Percentiles rank a stretch among this genome's conserved stretches.
Evolutionary conservation across 2,329 filamentous ascomycete species (phyloP).

Genomic region (Knoxdaviesia capensis): DNA sequence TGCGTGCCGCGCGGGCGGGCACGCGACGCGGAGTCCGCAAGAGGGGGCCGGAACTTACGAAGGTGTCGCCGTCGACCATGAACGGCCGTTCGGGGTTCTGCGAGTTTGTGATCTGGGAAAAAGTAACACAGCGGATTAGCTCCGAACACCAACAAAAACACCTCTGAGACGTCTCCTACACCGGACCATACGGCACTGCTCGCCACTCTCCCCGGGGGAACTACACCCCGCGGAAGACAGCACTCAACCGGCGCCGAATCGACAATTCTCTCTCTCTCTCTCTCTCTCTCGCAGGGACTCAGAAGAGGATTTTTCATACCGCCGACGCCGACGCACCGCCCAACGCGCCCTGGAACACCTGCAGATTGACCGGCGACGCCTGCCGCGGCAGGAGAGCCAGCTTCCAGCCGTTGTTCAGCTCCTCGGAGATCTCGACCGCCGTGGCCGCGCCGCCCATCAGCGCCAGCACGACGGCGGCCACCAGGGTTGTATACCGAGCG

Average conservation of each 20-base stretch:
- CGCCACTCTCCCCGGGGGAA: no score
- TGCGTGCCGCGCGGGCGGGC: background rate
- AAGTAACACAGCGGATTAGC: no score
- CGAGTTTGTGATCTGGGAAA: constrained; percentile 17
- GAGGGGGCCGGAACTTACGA: constrained; percentile 14
- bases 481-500: background rate
- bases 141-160: no score
- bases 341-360: constrained; percentile 19
- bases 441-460: background rate
- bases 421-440: constrained; percentile 11
- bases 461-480: background rate
- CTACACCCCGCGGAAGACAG: no score
- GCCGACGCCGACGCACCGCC: constrained; percentile 16
- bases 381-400: constrained; percentile 16
- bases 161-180: no score
- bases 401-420: constrained; percentile 15
- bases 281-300: background rate
- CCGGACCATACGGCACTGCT: no score
- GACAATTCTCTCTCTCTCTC: no score
- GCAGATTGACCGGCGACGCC: constrained; percentile 14
- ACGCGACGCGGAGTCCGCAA: background rate
- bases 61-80: constrained; percentile 21
- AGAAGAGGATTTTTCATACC: constrained; percentile 9
- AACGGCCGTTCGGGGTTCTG: constrained; percentile 19
- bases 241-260: no score